Evolutionary conservation across 257 asterid species (phyloP), one percentile per base, ranked within the genome.

Genomic region (Verbascum thapsus): DNA sequence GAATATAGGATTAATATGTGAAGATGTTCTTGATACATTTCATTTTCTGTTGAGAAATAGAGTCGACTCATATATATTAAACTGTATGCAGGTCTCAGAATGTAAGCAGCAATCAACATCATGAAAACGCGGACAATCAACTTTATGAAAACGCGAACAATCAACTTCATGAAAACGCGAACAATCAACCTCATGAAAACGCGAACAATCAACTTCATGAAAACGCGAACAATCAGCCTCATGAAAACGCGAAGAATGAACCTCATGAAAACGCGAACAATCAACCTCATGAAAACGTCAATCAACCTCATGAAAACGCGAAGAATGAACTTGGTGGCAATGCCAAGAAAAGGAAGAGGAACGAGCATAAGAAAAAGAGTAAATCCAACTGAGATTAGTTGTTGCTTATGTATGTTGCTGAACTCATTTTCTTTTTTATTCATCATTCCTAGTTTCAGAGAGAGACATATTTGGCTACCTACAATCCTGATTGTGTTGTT

Each of bases 41-140:
- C 1, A 20, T 26, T 18, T 44, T 48, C 16, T 52, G 13, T 18
- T 41, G 20, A 26, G 39, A 40, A 22, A 52, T 8, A 10, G 48
- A 20, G 8, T 53, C 8, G 10, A 8, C 42, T 60, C 49, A 72
- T 38, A 40, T 17, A 22, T n/a, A 8, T 30, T 5, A 4, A 43
- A 66, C 50, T 52, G 55, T 73, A 18, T 60, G 6, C 61, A 80
- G 90, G 75, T 70, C 52, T 26, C 32, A 5, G 32, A 26, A 26
- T 47, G 30, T 17, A 42, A 22, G 64, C 59, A 62, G 35, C 30
- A 5, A 26, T 49, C 57, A 52, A 57, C 34, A 61, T 35, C n/a
- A 15, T 50, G 63, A 50, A 7, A 48, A 53, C 41, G 16, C 44
- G 11, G 9, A 39, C 44, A 39, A 1, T 39, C n/a, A 39, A 39